Base-by-base conservation (phyloP, 495 filamentous ascomycete species). In the Trichoderma parareesei region DNA sequence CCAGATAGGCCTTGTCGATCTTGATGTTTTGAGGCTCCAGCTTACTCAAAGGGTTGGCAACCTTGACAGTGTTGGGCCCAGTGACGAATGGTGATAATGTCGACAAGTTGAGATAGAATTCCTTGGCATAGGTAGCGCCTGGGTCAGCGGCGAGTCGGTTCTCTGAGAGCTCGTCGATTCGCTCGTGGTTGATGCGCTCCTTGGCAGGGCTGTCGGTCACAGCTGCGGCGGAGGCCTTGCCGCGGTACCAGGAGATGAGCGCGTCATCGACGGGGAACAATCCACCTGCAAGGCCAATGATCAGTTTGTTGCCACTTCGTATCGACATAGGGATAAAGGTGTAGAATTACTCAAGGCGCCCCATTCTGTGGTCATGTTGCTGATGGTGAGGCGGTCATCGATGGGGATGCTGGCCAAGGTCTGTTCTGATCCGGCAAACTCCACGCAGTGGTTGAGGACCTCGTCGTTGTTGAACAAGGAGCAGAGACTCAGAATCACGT, bases 301-400 rank as follows among this genome's bases (percentile, higher is more conserved):
- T 33, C 33, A 11, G 43, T 13, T 16, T 48, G 44, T 13, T 13
- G 27, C 10, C 55, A 38, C 8, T 41, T 33, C 55, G 6, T 72
- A 55, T 18, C 27, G 2, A 88, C 90, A 38, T 82, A 83, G 40
- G 11, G 40, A 7, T 11, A 7, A 41, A 41, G 6, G 40, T 41
- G 27, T 27, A 27, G 27, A 41, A 6, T 11, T 11, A 41, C 40
- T 41, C 11, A 96, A 77, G 0, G 92, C 93, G 48, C 91, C 92
- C 93, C 93, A 98, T 73, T 98, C 94, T 0, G 90, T 95, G 0
- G 92, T 90, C 94, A 98, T 97, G 76, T 97, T 98, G 53, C 88
- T 85, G 71, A 98, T 96, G 0, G 91, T 85, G 35, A 97, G 73
- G 13, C 93, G 81, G 72, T 90, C 84, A 70, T 95, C 91, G 5